Evolutionary conservation across 2,329 filamentous ascomycete species (phyloP), one percentile per base, ranked within the genome.

Genomic region (Ophiostoma perfectum): DNA sequence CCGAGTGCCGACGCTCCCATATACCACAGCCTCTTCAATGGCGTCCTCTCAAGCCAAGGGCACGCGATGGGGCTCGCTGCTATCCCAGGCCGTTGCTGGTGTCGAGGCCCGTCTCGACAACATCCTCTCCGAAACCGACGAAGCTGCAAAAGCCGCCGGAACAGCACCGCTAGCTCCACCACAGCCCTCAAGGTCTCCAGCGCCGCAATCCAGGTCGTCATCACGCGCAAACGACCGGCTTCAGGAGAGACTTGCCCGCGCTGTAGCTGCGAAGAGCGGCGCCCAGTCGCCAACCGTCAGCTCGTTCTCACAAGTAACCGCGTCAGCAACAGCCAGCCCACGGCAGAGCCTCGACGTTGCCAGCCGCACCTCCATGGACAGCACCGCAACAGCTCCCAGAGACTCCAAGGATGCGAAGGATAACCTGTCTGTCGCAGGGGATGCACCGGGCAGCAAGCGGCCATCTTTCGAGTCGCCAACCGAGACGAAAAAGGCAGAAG

Each of bases 61-160:
- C 66, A 85, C 63, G 39, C 64, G 85, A 86, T 93, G 90, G 90
- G 90, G 89, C 63, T 88, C 87, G 44, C 90, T 97, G 76, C 84
- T 97, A 70, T 91, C 93, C 72, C 92, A 94, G 78, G 93, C 94
- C 72, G 92, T 98, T 70, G 93, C 93, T 67, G 93, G 93, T 70
- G 90, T 99, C 69, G 95, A 99, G 80, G 96, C 93, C 70, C 88
- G 91, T 60, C 85, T 99, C 70, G 95, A 99, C 78, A 93, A 87
- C 65, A 96, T 99, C 69, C 84, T 99, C 70, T 88, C 92, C 67
- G 93, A 97, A 73, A 88, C 91, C 68, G 87, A 89, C 60, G 85
- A 86, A 64, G 77, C 78, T 8, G 68, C 65, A 36, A 73, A 72
- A 67, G 64, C 39, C n/a, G n/a, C 63, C n/a, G n/a, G 39, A 11